Conservation (phyloP, 805 yeast species). For the Yarrowia sp. region DNA sequence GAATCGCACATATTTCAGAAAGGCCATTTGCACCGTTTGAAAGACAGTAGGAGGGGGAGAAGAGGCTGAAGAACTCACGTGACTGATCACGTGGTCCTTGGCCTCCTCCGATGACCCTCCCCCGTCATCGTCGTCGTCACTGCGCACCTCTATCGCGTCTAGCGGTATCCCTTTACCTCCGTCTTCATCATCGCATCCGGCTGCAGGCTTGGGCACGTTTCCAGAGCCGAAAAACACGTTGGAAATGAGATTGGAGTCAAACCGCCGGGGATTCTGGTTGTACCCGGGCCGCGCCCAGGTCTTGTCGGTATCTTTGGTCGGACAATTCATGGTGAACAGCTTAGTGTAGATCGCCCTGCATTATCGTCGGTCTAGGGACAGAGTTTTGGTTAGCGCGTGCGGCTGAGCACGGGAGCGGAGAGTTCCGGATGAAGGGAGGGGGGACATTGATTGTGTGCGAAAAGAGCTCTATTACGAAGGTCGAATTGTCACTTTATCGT, state of each 20-base stretch:
- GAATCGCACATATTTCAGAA: constrained; percentile 60
- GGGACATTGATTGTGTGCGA: no score
- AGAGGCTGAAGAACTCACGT: neutral
- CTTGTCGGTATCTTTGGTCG: constrained; percentile 33
- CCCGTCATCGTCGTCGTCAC: neutral
- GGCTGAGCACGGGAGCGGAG: neutral
- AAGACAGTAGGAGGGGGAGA: constrained; percentile 3
- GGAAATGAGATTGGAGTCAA: constrained; percentile 26
- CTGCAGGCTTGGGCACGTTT: neutral
- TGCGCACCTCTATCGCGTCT: constrained; percentile 6
- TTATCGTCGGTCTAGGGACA: neutral
- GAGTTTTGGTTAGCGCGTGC: constrained; percentile 9
- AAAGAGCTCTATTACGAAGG: no score
- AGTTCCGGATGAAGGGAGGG: neutral
- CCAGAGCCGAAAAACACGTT: constrained; percentile 20
- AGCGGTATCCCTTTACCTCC: constrained; percentile 8
- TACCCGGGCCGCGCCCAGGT: constrained; percentile 31
- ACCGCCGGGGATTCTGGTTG: constrained; percentile 27
- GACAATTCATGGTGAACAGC: constrained; percentile 15
- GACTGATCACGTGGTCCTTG: constrained; percentile 3
- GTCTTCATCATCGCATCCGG: neutral
- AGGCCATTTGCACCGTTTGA: neutral
- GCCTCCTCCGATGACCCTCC: neutral
- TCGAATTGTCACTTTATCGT: no score
- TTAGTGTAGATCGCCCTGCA: constrained; percentile 12